Evolutionary conservation across 2,329 filamentous ascomycete genomes (phyloP).

Genomic region (Hirsutella rhossiliensis): DNA sequence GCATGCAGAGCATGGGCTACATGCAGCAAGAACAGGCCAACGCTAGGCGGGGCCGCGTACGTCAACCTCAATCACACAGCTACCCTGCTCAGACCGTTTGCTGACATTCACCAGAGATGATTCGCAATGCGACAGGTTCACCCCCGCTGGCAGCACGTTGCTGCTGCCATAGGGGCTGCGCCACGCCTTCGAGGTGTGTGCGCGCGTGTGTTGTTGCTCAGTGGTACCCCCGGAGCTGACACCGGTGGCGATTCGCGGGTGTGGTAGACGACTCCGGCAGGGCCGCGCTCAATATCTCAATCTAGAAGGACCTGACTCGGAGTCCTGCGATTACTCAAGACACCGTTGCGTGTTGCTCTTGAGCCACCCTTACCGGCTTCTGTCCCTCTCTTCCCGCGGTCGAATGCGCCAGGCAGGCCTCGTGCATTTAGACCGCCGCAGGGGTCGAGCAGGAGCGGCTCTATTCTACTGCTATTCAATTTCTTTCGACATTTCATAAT

Average conservation of each 20-base stretch:
- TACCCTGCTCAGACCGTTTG: slow-evolving; percentile 6
- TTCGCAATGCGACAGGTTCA: background rate
- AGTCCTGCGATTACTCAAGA: no score
- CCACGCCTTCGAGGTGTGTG: no score
- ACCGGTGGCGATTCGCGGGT: no score
- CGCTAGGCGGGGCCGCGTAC: slow-evolving; percentile 46
- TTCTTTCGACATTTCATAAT: slow-evolving; percentile 1
- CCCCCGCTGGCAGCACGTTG: no score
- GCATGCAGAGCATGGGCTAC: slow-evolving; percentile 36
- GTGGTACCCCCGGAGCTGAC: no score
- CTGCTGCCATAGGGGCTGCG: no score
- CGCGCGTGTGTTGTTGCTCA: no score
- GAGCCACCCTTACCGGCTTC: no score
- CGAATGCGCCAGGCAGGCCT: slow-evolving; percentile 1
- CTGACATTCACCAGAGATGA: slow-evolving; percentile 18
- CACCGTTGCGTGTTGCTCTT: no score
- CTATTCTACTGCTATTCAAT: background rate
- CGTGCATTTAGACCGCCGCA: slow-evolving; percentile 1
- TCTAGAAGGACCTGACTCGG: no score
- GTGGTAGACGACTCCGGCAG: no score
- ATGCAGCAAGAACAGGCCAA: slow-evolving; percentile 40
- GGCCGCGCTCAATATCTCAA: no score
- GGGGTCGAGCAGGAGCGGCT: background rate
- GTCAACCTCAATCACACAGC: slow-evolving; percentile 13
- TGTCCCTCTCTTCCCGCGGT: background rate